Base-by-base conservation (phyloP, 1,284 basidiomycete genomes). In the Cryptococcus jaspeensis region DNA sequence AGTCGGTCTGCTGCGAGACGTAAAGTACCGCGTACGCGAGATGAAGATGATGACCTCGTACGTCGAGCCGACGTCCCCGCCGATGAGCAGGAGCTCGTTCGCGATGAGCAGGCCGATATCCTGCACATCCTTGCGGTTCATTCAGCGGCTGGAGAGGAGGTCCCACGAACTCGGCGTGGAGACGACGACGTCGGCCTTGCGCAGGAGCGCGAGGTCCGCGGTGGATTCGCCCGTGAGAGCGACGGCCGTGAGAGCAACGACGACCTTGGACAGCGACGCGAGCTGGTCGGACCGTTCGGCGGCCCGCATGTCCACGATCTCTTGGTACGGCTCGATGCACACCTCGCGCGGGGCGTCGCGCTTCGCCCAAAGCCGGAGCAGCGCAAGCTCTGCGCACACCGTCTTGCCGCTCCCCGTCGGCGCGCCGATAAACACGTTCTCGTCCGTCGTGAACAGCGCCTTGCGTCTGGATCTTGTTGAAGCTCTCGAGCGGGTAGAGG, bases 391-490 rank as follows among this genome's bases (percentile, higher is more conserved):
- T 0, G 93, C 94, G 67, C 92, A 97, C 43, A 98, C 88, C 0
- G 93, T 98, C 83, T 99, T 99, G 35, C 96, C 95, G 57, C 90
- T 92, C 11, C 96, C 95, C 0, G 93, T 93, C 0, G 96, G 95
- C 0, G 94, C 95, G 25, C 93, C 94, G 56, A 99, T 87, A 71
- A 99, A 92, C 41, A 95, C 88, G 68, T 93, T 96, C 72, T 98
- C 94, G 72, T 98, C 93, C 0, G 92, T 89, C 0, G 91, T 94
- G 77, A 95, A 99, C 0, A 99, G 81, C 0, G 94, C 92, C 67
- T 98, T 99, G 96, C 0, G 93, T 99, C 75, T 99, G 96, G 64
- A 98, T 96, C 80, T 97, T 98, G 84, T 99, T 99, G 83, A 98
- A 97, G 0, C 84, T 85, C 59, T 85, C 81, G 62, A 95, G 87